Evolutionary conservation across 495 filamentous ascomycete genomes (phyloP), one percentile per base, ranked within the genome.

Genomic region (Glonium stellatum): DNA sequence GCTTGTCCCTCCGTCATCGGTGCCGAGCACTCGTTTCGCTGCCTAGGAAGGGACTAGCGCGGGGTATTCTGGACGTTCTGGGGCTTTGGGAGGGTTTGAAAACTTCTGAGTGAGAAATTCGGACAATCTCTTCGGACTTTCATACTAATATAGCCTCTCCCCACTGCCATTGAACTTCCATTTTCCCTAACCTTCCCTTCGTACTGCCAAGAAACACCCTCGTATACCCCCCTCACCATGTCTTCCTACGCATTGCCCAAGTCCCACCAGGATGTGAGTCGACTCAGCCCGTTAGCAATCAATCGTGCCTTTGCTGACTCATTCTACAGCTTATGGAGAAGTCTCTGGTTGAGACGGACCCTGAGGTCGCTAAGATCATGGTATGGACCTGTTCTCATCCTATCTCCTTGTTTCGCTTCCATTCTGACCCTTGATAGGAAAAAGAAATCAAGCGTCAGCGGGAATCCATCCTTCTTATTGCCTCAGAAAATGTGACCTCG

Each of bases 391-490:
- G 11, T 44, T 11, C 13, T 41, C 15, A 19, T 18, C 10, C 31
- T n/a, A 36, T 23, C 11, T 10, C 34, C 13, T 31, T 1, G 13
- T 11, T 12, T 36, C 18, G 13, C 36, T n/a, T 36, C 18, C 23
- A 48, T 41, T 22, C 62, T 66, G 60, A 67, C 49, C 34, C n/a
- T 42, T 35, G 39, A n/a, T 49, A 96, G 92, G 85, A 90, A 78
- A 81, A 88, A 64, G 95, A 97, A 77, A 90, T 98, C 70, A 85
- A 96, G 81, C 88, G 93, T 71, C 93, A 99, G 80, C 87, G 92
- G 68, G 92, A 97, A 80, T 97, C 92, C 65, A 90, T 99, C 78
- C 89, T 97, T 71, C 84, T 99, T 75, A 99, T 99, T 69, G 95
- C 89, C 72, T 93, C 89, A 57, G 89, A 93, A 72, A 92, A 92